Conservation (phyloP, 139 green algal species). For the Asterochloris erici region DNA sequence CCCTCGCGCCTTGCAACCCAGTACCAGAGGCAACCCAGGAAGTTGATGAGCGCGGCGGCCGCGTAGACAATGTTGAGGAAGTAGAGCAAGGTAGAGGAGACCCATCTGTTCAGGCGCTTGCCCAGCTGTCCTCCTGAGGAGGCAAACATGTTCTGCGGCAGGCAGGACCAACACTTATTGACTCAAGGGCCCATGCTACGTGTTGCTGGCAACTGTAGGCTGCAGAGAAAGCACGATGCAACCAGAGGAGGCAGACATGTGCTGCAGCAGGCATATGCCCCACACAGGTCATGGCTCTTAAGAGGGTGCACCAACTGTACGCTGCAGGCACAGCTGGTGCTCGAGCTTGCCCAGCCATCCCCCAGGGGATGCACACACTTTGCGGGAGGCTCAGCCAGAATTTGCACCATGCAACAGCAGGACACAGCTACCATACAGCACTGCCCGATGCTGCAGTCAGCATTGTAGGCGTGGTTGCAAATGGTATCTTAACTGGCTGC, state of each 20-base stretch:
- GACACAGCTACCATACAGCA: too few species aligned
- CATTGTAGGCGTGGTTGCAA: too few species aligned
- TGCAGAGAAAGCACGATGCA: background rate
- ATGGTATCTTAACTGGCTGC: too few species aligned
- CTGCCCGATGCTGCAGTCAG: too few species aligned
- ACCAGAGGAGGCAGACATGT: background rate
- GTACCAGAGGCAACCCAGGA: constrained; percentile 47
- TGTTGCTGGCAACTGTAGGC: background rate
- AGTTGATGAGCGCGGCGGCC: constrained; percentile 37
- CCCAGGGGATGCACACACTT: background rate
- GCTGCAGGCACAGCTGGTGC: background rate
- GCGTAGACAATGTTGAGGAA: constrained; percentile 34
- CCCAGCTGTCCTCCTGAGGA: constrained; percentile 6
- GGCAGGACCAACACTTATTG: background rate
- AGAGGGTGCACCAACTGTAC: background rate
- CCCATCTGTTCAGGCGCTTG: constrained; percentile 9
- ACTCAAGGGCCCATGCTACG: background rate
- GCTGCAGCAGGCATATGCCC: background rate
- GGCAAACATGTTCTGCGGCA: constrained; percentile 21
- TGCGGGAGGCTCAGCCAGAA: background rate
- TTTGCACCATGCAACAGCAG: background rate
- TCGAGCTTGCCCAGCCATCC: background rate
- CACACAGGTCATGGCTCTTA: too few species aligned
- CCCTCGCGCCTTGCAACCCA: constrained; percentile 22
- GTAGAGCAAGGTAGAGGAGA: constrained; percentile 24